These are phyloP conservation scores for Fusarium sp. DNA, from an alignment of 2,329 filamentous ascomycete genomes.

Conservation along the genomic window DNA sequence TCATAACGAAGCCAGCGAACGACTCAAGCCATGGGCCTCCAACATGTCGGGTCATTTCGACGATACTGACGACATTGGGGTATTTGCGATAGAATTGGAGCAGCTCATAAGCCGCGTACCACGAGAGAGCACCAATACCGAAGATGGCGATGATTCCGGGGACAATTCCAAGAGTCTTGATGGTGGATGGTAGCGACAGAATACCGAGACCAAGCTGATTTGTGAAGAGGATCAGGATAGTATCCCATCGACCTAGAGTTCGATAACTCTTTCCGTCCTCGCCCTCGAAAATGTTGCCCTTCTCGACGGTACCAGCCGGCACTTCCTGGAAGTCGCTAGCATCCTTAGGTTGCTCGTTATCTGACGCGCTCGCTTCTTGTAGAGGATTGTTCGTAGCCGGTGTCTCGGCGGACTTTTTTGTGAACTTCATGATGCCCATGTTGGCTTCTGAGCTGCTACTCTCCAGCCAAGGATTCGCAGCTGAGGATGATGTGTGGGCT, in stretches of 20 bases:
- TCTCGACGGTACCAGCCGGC: conserved; percentile 31
- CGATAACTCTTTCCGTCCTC: conserved; percentile 49
- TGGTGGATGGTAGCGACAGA: conserved; percentile 79
- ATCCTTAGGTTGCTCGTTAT: conserved; percentile 33
- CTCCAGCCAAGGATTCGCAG: conserved; percentile 3
- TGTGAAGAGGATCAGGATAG: conserved; percentile 47
- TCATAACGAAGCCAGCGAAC: conserved; percentile 41
- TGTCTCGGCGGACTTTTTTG: conserved; percentile 21
- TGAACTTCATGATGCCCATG: conserved; percentile 40
- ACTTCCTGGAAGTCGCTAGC: conserved; percentile 37
- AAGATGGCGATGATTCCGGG: conserved; percentile 77
- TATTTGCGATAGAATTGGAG: conserved; percentile 79
- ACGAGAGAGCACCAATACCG: conserved; percentile 74
- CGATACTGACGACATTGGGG: conserved; percentile 78
- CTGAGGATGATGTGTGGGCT: neutral
- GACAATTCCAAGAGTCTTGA: conserved; percentile 75
- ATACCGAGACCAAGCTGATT: conserved; percentile 52
- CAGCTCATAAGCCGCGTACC: conserved; percentile 62
- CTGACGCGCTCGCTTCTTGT: conserved; percentile 30
- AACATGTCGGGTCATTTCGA: conserved; percentile 74
- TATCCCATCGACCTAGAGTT: conserved; percentile 47
- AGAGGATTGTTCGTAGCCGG: conserved; percentile 4
- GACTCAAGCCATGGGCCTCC: conserved; percentile 44
- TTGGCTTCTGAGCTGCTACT: neutral
- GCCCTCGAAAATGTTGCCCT: conserved; percentile 43